Percentiles rank a stretch among this genome's conserved stretches.
Conservation (phyloP, 2,329 filamentous ascomycete species). For the Orbilia blumenaviensis region DNA sequence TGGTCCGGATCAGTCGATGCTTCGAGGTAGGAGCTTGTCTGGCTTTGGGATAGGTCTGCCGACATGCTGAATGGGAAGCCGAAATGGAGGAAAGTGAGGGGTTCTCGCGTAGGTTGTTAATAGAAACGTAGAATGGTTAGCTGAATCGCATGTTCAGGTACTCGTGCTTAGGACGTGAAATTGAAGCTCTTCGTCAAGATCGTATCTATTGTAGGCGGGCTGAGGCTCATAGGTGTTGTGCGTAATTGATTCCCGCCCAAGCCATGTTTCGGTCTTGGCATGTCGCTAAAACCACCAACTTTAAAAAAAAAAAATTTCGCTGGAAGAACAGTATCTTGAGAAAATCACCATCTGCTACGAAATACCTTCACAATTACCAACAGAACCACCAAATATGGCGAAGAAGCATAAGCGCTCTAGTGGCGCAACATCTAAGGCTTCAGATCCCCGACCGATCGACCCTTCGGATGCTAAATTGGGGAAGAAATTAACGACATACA, state of each 20-base stretch:
- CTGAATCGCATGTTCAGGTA: conserved; percentile 12
- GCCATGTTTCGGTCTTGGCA: conserved; percentile 11
- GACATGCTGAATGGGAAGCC: conserved; percentile 12
- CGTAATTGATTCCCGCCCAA: conserved; percentile 10
- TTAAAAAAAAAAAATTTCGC: conserved; percentile 3
- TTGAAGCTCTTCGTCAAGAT: conserved; percentile 2
- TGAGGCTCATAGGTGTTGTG: neutral
- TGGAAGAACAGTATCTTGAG: neutral
- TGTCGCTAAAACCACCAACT: neutral
- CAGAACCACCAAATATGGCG: conserved; percentile 64
- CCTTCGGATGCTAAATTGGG: conserved; percentile 71
- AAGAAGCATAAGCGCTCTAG: conserved; percentile 75
- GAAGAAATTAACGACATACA: conserved; percentile 60
- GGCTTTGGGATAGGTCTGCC: conserved; percentile 31
- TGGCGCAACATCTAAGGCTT: conserved; percentile 60
- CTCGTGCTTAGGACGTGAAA: neutral
- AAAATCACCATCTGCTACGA: neutral
- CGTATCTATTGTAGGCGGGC: neutral
- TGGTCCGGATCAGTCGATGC: conserved; percentile 28
- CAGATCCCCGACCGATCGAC: conserved; percentile 67
- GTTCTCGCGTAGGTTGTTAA: neutral
- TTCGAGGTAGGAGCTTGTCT: conserved; percentile 45
- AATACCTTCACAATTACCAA: neutral
- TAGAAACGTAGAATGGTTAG: neutral
- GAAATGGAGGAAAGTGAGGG: neutral